Conservation (phyloP, 306 rosid genomes). For the Dalbergia cochinchinensis region DNA sequence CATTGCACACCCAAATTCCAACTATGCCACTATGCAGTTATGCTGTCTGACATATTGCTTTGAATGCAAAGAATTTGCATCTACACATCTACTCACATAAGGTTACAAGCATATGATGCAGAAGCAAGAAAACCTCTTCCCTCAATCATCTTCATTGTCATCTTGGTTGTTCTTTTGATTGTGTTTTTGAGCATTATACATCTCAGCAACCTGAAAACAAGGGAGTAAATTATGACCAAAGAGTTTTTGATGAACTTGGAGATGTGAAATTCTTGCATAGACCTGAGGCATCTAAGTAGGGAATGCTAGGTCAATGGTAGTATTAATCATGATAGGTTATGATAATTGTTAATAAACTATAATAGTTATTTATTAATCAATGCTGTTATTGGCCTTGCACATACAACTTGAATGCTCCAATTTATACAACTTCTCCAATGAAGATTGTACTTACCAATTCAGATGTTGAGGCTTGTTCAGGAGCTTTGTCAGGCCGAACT, state of each 20-base stretch:
- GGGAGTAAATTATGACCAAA: neutral
- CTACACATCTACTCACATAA: neutral
- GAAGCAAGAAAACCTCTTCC: constrained; percentile 30
- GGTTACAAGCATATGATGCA: neutral
- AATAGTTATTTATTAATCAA: neutral
- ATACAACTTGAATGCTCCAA: neutral
- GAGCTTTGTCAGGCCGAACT: constrained; percentile 82
- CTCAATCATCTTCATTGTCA: constrained; percentile 74
- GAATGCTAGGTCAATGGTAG: neutral
- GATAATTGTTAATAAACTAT: neutral
- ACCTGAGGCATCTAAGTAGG: neutral
- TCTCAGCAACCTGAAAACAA: constrained; percentile 79
- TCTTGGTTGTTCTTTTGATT: constrained; percentile 63
- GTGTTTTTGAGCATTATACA: constrained; percentile 83
- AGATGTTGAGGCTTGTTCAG: constrained; percentile 86
- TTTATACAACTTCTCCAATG: neutral
- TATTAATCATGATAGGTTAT: neutral
- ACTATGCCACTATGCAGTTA: constrained; percentile 5
- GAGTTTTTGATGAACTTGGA: neutral
- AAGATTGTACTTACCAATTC: constrained; percentile 64
- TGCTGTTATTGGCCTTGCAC: neutral
- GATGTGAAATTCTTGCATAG: neutral
- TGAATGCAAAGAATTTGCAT: constrained; percentile 37
- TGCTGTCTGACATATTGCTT: constrained; percentile 31
- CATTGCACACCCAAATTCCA: constrained; percentile 24